These are phyloP conservation scores for Lyophyllum semitale DNA, from an alignment of 768 basidiomycete species.

Conservation along the genomic window DNA sequence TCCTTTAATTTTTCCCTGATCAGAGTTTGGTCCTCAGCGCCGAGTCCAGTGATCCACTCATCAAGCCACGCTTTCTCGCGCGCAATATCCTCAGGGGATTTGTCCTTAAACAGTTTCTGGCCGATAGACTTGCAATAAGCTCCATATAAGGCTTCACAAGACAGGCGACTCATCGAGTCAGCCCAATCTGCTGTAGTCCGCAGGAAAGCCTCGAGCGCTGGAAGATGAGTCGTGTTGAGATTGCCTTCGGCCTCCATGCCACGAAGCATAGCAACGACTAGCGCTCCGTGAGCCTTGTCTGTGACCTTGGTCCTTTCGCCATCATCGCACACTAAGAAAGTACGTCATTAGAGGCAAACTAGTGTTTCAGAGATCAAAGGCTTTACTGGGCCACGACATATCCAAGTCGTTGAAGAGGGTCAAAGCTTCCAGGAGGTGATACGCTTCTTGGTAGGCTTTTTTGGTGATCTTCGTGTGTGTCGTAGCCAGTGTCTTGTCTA, in stretches of 20 bases:
- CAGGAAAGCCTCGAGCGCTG: constrained; percentile 34
- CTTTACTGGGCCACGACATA: constrained; percentile 32
- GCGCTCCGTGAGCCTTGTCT: constrained; percentile 35
- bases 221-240: constrained; percentile 30
- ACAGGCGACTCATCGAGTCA: constrained; percentile 21
- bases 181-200: constrained; percentile 27
- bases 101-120: constrained; percentile 29
- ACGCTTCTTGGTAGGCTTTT: constrained; percentile 34
- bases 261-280: constrained; percentile 32
- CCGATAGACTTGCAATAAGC: constrained; percentile 36
- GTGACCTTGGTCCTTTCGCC: constrained; percentile 30
- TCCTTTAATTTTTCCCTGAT: constrained; percentile 21
- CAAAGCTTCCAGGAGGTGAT: constrained; percentile 33
- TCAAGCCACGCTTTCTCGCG: constrained; percentile 30
- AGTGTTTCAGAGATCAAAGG: background rate
- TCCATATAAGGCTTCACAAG: constrained; percentile 25
- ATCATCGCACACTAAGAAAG: constrained; percentile 31
- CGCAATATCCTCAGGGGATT: constrained; percentile 25
- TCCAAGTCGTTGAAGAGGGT: constrained; percentile 33
- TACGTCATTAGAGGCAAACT: background rate
- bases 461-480: constrained; percentile 32
- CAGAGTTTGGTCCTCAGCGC: constrained; percentile 21
- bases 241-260: constrained; percentile 29
- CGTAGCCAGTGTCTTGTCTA: constrained; percentile 31
- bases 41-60: constrained; percentile 29